These are phyloP conservation scores for Erodium moschatum DNA, from an alignment of 441 rosid species.

Conservation along the genomic window DNA sequence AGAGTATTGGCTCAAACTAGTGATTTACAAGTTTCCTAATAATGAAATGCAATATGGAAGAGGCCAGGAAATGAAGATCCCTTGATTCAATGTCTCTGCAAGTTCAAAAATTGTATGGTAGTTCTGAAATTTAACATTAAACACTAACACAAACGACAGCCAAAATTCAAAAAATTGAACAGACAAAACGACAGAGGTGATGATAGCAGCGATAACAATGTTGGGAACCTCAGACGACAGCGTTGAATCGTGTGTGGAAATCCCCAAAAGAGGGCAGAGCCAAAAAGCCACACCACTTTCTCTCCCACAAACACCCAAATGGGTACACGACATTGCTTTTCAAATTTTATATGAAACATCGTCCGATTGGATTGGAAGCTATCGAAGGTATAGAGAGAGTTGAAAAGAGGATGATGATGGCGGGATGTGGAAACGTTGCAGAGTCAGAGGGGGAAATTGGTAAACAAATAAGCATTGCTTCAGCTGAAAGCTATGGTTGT, in stretches of 20 bases:
- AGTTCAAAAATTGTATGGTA: neutral
- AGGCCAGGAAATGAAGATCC: neutral
- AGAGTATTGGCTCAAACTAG: too few relatives aligned
- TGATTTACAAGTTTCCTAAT: too few relatives aligned
- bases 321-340: conserved; percentile 4
- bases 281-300: neutral
- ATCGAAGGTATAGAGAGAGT: neutral
- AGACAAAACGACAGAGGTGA: conserved; percentile 6
- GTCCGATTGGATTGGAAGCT: neutral
- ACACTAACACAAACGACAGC: neutral
- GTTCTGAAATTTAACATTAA: neutral
- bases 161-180: neutral
- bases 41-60: neutral
- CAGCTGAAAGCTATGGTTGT: conserved; percentile 1
- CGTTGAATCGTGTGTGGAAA: neutral
- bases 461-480: conserved; percentile 5
- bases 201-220: neutral
- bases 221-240: conserved; percentile 4
- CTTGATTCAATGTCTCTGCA: neutral
- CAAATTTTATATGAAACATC: neutral
- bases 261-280: neutral
- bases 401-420: neutral
- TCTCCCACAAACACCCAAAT: conserved; percentile 1
- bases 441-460: neutral
- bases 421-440: too few relatives aligned